A percentile compares a stretch with the other conserved stretches of the same genome.
phyloP scores from a whole-genome alignment of 225 moss, liverwort and hornwort species.

The Marchantia paleacea region DNA sequence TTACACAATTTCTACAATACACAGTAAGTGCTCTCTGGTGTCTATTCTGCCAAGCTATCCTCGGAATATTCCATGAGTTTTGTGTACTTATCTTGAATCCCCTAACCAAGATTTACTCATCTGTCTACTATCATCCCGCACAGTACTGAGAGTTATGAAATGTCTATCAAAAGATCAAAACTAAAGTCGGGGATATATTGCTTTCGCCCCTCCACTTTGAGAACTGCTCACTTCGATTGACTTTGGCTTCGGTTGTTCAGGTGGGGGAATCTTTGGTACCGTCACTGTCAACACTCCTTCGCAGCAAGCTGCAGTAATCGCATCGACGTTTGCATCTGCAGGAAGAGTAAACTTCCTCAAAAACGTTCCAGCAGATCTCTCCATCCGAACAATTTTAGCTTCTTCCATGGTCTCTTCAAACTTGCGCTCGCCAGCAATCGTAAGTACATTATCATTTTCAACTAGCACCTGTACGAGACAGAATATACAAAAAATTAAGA shows the following conservation, averaged over 20 bases:
- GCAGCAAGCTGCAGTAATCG: constrained; percentile 43
- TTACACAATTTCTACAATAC: no score
- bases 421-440: constrained; percentile 47
- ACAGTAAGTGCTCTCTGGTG: no score
- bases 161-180: neutral
- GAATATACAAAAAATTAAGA: no score
- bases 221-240: constrained; percentile 9
- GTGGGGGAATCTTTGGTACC: constrained; percentile 41
- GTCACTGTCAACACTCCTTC: constrained; percentile 47
- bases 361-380: constrained; percentile 46
- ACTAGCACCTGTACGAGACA: constrained; percentile 43
- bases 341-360: constrained; percentile 53
- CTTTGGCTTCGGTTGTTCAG: constrained; percentile 8
- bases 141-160: no score
- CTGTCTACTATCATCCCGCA: no score
- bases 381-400: constrained; percentile 46
- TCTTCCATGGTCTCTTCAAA: constrained; percentile 39
- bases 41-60: no score
- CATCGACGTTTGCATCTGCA: constrained; percentile 41
- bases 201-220: neutral
- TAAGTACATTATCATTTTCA: constrained; percentile 48
- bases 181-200: neutral
- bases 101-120: no score
- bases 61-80: no score
- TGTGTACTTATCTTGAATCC: no score